Evolutionary conservation across 257 asterid genomes (phyloP), one percentile per base, ranked within the genome.

Genomic region (Rehmannia glutinosa): DNA sequence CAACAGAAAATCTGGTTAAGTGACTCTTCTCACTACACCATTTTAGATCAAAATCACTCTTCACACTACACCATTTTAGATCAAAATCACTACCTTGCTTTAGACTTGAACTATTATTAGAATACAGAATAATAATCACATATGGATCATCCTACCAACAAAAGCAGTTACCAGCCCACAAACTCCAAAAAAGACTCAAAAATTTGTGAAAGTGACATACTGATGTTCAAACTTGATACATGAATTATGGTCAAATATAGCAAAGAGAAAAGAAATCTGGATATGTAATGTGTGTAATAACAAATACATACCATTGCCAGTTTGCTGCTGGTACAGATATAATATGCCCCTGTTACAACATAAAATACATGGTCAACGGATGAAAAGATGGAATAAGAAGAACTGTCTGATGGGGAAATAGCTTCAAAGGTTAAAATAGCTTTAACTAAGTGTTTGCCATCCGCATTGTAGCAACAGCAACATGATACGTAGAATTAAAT

Each of bases 261-360:
- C 35, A 30, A 39, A 46, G 27, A 35, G 64, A 25, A 36, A 53
- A 47, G 35, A 17, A 5, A 13, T 54, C 35, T 16, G 25, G 54
- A 46, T 67, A 49, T 13, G 58, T 27, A 61, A 46, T n/a, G 33
- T 15, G 54, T 25, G 65, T 12, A 30, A 36, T 38, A 70, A 50
- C 46, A 77, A 6, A 64, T 46, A 23, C 90, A 39, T 87, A 91
- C 98, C 94, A 64, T 90, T 83, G 69, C 97, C 96, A 67, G 88
- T 82, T 80, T 82, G 92, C 62, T 84, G 79, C 80, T 64, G 83
- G 83, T 89, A 87, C 60, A 92, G 57, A 70, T 79, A 81, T 60
- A 92, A 68, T 75, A 92, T 83, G 47, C 95, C 88, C 91, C 99
- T 94, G 91, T 69, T 52, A 68, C 80, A 71, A 62, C 54, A 63